phyloP scores from a whole-genome alignment of 768 basidiomycete genomes.

The Podaxis sp. region DNA sequence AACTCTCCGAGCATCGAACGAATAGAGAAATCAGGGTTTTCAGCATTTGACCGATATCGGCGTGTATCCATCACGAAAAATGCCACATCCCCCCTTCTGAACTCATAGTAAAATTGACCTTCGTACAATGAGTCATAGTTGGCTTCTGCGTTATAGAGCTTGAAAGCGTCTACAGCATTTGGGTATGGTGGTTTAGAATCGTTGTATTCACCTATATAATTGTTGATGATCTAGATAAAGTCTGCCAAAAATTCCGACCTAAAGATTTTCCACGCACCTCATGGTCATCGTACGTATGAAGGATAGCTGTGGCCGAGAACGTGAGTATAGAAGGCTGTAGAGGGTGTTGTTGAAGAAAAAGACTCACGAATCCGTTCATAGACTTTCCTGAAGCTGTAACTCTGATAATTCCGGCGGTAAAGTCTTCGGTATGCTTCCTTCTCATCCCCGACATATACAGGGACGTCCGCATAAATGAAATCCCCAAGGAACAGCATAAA shows the following conservation, averaged over 20 bases:
- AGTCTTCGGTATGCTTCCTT: slow-evolving; percentile 60
- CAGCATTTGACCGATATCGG: slow-evolving; percentile 48
- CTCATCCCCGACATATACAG: slow-evolving; percentile 58
- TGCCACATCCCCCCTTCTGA: slow-evolving; percentile 64
- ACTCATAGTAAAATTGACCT: slow-evolving; percentile 56
- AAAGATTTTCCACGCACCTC: slow-evolving; percentile 38
- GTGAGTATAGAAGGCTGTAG: background rate
- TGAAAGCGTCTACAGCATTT: slow-evolving; percentile 61
- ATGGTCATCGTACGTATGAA: slow-evolving; percentile 75
- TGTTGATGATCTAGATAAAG: slow-evolving; percentile 54
- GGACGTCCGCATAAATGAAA: slow-evolving; percentile 76
- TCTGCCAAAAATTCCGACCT: background rate
- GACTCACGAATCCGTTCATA: slow-evolving; percentile 70
- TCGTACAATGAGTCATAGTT: slow-evolving; percentile 55
- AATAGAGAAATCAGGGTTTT: slow-evolving; percentile 35
- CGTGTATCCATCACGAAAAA: slow-evolving; percentile 83
- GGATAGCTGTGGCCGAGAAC: slow-evolving; percentile 47
- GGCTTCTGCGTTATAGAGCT: slow-evolving; percentile 59
- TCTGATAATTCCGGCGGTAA: slow-evolving; percentile 68
- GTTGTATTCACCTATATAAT: slow-evolving; percentile 59
- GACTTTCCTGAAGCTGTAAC: slow-evolving; percentile 62
- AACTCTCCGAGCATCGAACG: slow-evolving; percentile 70
- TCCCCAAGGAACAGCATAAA: slow-evolving; percentile 75
- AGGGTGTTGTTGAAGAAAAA: background rate
- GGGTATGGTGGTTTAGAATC: slow-evolving; percentile 50